A percentile compares a stretch with the other conserved stretches of the same genome.
phyloP scores from a whole-genome alignment of 768 basidiomycete genomes.

The Tylopilus subfusipes region DNA sequence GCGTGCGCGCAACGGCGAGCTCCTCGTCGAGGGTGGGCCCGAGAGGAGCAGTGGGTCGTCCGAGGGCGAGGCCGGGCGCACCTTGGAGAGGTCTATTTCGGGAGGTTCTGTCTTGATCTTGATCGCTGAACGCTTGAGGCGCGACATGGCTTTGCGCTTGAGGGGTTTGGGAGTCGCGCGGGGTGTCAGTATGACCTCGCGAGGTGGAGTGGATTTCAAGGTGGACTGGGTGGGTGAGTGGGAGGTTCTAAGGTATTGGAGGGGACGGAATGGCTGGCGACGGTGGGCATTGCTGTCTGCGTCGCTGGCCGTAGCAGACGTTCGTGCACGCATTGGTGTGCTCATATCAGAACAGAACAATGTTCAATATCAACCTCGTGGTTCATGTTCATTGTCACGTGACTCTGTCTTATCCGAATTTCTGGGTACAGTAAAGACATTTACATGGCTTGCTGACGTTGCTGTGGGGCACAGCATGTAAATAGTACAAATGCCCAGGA shows the following conservation, averaged over 20 bases:
- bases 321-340: slow-evolving; percentile 17
- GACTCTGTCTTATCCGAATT: not conserved
- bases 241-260: slow-evolving; percentile 7
- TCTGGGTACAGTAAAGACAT: no score
- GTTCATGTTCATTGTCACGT: slow-evolving; percentile 10
- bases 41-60: slow-evolving; percentile 72
- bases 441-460: no score
- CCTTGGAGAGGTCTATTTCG: slow-evolving; percentile 52
- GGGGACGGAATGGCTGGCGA: slow-evolving; percentile 22
- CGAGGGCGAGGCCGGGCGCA: slow-evolving; percentile 69
- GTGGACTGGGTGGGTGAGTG: slow-evolving; percentile 44
- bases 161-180: slow-evolving; percentile 36
- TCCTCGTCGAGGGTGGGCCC: slow-evolving; percentile 17
- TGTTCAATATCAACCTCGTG: slow-evolving; percentile 3
- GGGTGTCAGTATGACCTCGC: slow-evolving; percentile 48
- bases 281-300: not conserved
- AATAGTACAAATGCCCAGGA: no score
- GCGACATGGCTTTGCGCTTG: slow-evolving; percentile 33
- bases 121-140: slow-evolving; percentile 16
- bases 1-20: slow-evolving; percentile 29
- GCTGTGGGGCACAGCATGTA: no score
- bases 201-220: slow-evolving; percentile 64
- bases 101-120: slow-evolving; percentile 64
- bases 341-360: slow-evolving; percentile 13
- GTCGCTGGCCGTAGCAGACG: slow-evolving; percentile 5